These are phyloP conservation scores for Trichoderma gracile DNA, from an alignment of 2,329 filamentous ascomycete genomes.

Conservation along the genomic window DNA sequence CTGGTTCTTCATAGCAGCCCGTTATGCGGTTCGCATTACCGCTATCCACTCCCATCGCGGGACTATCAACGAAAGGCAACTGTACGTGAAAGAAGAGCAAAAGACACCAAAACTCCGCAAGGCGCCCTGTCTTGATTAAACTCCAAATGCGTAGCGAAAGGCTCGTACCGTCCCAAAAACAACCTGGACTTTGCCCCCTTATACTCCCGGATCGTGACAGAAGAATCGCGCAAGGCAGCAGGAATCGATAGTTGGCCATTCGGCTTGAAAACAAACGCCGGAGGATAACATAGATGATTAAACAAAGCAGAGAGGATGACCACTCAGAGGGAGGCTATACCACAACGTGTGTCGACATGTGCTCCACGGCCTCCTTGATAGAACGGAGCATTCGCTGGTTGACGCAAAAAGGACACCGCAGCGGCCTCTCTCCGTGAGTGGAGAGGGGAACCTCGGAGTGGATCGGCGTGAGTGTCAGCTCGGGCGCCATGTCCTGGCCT, in stretches of 20 bases:
- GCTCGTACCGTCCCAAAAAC: neutral
- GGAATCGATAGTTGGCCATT: neutral
- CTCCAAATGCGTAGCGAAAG: conserved; percentile 1
- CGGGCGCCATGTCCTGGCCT: conserved; percentile 40
- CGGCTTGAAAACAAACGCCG: neutral
- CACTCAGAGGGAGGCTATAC: conserved; percentile 41
- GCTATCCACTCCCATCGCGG: neutral
- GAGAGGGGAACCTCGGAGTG: conserved; percentile 51
- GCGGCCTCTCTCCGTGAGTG: conserved; percentile 47
- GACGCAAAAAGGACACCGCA: conserved; percentile 62
- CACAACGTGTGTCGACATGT: conserved; percentile 62
- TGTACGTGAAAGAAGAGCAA: neutral
- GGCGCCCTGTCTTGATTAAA: conserved; percentile 10
- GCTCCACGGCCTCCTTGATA: conserved; percentile 63
- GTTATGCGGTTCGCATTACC: neutral
- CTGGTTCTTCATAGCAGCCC: neutral
- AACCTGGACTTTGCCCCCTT: neutral
- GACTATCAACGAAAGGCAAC: neutral
- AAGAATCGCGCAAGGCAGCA: neutral
- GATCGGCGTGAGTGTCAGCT: conserved; percentile 58
- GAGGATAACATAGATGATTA: neutral
- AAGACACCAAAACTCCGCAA: conserved; percentile 17
- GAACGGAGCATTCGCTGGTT: conserved; percentile 62
- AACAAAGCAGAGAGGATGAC: neutral
- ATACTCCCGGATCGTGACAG: neutral